Evolutionary conservation across 352 stramenopile species (phyloP), one percentile per base, ranked within the genome.

Genomic region (Phytopythium sindhum): DNA sequence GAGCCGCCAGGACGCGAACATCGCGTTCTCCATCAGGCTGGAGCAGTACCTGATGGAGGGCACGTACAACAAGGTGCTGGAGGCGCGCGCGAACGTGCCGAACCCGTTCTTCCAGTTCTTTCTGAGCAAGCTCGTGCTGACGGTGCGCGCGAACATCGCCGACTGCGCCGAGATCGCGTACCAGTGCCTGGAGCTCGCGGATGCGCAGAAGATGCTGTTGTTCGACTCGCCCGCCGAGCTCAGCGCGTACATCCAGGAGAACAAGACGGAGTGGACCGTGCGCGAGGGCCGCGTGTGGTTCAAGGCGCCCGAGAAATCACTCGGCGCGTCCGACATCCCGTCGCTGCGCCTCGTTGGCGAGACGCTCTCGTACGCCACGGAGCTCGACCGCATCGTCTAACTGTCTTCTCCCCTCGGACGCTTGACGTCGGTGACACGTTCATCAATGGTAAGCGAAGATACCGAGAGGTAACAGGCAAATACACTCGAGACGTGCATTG

Each of bases 111-210:
- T 98, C 80, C 83, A 84, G 70, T 98, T 98, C 70, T 98, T 98
- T 75, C 84, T 99, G 45, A 83, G 92, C 29, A 90, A 97, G 65
- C 69, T 98, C 33, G 72, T 98, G 28, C 88, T 97, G 70, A 98
- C 96, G 11, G 96, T 99, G 47, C 84, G 96, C 17, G 95, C 98
- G 69, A 96, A 95, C 64, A 97, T 99, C 73, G 96, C 95, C 17
- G 96, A 98, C 76, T 98, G 94, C 78, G 86, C 96, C 39, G 94
- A 98, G 80, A 91, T 98, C 51, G 84, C 91, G 14, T 98, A 98
- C 71, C 87, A 92, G 73, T 95, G 79, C 31, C 86, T 98, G 50
- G 84, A 84, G 29, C 64, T 97, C 26, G 54, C 50, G 15, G 91
- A 98, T 70, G 91, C 93, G 5, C 85, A 96, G 67, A 87, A 88